Evolutionary conservation across 2,329 filamentous ascomycete species (phyloP).

Genomic region (Penicillium sp.): DNA sequence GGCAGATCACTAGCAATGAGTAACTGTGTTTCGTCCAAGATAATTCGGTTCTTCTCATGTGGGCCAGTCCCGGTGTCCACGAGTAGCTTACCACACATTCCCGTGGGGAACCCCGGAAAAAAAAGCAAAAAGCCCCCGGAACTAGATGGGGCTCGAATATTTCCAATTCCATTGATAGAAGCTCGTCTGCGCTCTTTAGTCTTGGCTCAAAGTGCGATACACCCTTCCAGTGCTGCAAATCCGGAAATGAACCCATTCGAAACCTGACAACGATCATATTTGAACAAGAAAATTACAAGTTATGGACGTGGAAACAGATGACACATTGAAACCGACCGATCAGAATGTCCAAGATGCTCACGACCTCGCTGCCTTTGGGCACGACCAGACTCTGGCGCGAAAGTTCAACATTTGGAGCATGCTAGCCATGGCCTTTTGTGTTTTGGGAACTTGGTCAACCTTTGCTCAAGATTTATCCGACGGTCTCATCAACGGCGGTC

Average conservation of each 20-base stretch:
- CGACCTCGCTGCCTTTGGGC: constrained; percentile 42
- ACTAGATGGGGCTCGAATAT: constrained; percentile 3
- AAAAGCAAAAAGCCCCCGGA: constrained; percentile 7
- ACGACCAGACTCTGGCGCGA: constrained; percentile 41
- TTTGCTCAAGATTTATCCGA: constrained; percentile 53
- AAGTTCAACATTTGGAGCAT: constrained; percentile 57
- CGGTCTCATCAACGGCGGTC: constrained; percentile 54
- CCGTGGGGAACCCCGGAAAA: constrained; percentile 18
- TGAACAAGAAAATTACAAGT: not conserved
- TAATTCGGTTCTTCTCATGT: constrained; percentile 6
- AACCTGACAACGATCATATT: not conserved
- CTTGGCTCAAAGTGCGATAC: not conserved
- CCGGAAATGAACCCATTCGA: not conserved
- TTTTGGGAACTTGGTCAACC: constrained; percentile 57
- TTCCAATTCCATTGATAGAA: not conserved
- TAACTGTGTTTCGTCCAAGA: constrained; percentile 1
- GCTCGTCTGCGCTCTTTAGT: not conserved
- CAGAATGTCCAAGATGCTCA: constrained; percentile 39
- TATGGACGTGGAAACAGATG: constrained; percentile 19
- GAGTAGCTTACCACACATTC: constrained; percentile 5
- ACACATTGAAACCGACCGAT: constrained; percentile 20
- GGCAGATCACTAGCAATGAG: not conserved
- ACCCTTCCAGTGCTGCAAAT: not conserved
- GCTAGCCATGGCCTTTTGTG: constrained; percentile 56
- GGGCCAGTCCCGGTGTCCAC: constrained; percentile 14